A percentile compares a stretch with the other conserved stretches of the same genome.
Evolutionary conservation across 352 stramenopile species (phyloP).

Genomic region (Sclerospora graminicola): DNA sequence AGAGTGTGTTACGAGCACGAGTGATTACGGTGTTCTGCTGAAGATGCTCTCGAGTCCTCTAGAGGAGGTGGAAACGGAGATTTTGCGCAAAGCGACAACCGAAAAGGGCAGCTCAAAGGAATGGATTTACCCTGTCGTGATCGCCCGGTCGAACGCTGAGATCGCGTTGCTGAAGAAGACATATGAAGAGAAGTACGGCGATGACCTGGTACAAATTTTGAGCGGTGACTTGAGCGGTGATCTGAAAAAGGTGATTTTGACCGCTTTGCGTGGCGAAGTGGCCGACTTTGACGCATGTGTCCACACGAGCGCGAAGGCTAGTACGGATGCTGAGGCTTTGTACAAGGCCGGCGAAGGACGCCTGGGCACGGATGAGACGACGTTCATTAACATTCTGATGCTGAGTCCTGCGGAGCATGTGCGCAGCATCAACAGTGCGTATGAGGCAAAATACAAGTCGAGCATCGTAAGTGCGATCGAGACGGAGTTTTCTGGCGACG

Average conservation of each 20-base stretch:
- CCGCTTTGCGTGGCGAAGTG: slow-evolving; percentile 24
- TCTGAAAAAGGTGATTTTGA: slow-evolving; percentile 46
- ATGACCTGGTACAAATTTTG: slow-evolving; percentile 36
- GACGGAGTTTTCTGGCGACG: slow-evolving; percentile 46
- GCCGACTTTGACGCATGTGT: slow-evolving; percentile 33
- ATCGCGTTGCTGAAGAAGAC: slow-evolving; percentile 64
- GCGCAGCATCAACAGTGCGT: slow-evolving; percentile 30
- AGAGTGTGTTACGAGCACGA: slow-evolving; percentile 40
- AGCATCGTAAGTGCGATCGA: slow-evolving; percentile 43
- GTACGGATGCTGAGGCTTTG: slow-evolving; percentile 33
- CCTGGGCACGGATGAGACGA: slow-evolving; percentile 47
- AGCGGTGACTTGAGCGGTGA: slow-evolving; percentile 39
- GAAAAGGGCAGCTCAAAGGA: slow-evolving; percentile 34
- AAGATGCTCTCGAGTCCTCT: slow-evolving; percentile 33
- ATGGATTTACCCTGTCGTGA: slow-evolving; percentile 37
- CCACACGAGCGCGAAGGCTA: slow-evolving; percentile 41
- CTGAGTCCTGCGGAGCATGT: slow-evolving; percentile 34
- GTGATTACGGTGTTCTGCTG: slow-evolving; percentile 45
- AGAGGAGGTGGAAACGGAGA: slow-evolving; percentile 45
- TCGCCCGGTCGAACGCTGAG: slow-evolving; percentile 50
- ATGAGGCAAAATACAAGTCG: slow-evolving; percentile 49
- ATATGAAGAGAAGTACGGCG: slow-evolving; percentile 32
- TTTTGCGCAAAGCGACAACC: slow-evolving; percentile 27
- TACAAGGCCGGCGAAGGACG: slow-evolving; percentile 63
- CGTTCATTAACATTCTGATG: slow-evolving; percentile 39